phyloP scores from a whole-genome alignment of 306 rosid species.

The Luffa aegyptiaca region DNA sequence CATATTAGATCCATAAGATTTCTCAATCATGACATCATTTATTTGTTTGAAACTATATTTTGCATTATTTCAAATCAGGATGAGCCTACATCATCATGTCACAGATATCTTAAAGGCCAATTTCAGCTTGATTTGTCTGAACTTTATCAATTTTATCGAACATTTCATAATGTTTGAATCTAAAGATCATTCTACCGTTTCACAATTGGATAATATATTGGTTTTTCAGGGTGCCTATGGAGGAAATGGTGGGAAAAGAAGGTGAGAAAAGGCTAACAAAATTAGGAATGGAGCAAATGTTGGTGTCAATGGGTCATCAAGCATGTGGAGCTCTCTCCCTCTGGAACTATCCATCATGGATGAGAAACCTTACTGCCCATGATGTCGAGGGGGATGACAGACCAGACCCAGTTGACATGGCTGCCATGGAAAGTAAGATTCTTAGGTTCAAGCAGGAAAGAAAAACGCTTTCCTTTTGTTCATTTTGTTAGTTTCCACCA shows the following conservation, averaged over 20 bases:
- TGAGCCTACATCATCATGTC: not conserved
- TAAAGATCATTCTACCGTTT: not conserved
- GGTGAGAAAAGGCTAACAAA: slow-evolving; percentile 47
- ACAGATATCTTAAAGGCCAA: not conserved
- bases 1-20: not conserved
- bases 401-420: slow-evolving; percentile 60
- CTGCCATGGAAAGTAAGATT: slow-evolving; percentile 51
- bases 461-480: not conserved
- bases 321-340: slow-evolving; percentile 47
- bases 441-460: not conserved
- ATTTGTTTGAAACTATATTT: not conserved
- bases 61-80: not conserved
- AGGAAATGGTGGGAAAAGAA: slow-evolving; percentile 43
- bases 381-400: slow-evolving; percentile 62
- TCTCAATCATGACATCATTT: not conserved
- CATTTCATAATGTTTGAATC: not conserved
- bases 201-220: not conserved
- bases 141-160: not conserved
- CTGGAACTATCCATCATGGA: slow-evolving; percentile 70
- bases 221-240: slow-evolving; percentile 48
- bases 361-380: slow-evolving; percentile 56
- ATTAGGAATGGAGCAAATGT: slow-evolving; percentile 51
- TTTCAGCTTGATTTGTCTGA: not conserved
- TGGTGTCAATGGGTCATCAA: slow-evolving; percentile 71
- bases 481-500: not conserved